Base-by-base conservation (phyloP, 2,329 filamentous ascomycete genomes). In the Aspergillus sp. region DNA sequence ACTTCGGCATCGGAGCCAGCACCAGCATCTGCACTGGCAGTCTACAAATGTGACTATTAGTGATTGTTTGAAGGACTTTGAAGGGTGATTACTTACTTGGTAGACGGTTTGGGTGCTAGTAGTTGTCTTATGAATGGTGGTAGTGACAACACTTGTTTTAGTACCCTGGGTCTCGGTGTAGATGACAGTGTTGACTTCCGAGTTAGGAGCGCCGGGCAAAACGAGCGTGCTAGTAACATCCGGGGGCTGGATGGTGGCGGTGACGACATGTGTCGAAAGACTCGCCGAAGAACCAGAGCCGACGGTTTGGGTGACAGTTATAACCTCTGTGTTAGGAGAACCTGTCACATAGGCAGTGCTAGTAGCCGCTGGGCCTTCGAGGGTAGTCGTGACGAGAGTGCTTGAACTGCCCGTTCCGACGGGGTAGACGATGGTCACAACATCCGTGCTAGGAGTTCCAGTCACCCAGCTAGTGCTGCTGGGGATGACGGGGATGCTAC, bases 141-240 rank as follows among this genome's bases (percentile, higher is more conserved):
- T 75, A 24, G 74, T 77, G 17, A 77, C 65, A 33, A 76, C 68
- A 27, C 66, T 68, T 47, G 68, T 70, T 5, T 71, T 69, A 21
- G 66, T 66, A 41, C 74, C 74, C 45, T 70, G 62, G 37, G 71
- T 72, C 33, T 74, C 52, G n/a, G 75, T 77, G 69, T 77, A 77
- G 48, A 75, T 76, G 43, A 77, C 40, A 33, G 69, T 73, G 33
- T 31, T 35, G 56, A 73, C 44, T 57, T 69, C 70, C 37, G 40
- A 43, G n/a, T 17, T 77, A 68, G 75, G 76, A 50, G 75, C 75
- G 43, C 77, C 43, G 33, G 68, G 72, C 2, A 48, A 17, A 35
- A 35, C n/a, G 17, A 33, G 27, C 3, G 45, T 35, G 45, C 45
- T 48, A 8, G n/a, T 19, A 35, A 24, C 23, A 23, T 12, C 19